Percentiles rank a stretch among this genome's conserved stretches.
Evolutionary conservation across 2,329 filamentous ascomycete genomes (phyloP).

Genomic region (Alternaria infectoria): DNA sequence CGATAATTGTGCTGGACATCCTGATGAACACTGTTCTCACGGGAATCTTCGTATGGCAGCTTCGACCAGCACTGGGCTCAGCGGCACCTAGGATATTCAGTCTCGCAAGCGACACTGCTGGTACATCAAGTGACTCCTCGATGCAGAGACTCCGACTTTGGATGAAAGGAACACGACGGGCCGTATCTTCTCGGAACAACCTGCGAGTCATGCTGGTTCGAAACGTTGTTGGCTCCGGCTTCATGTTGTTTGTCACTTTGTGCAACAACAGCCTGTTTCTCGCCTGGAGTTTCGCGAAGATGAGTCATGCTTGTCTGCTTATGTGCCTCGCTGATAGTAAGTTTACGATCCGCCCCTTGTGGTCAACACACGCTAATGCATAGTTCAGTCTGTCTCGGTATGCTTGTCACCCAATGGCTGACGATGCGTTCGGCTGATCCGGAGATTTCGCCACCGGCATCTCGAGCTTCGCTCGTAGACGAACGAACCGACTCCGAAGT

Average conservation of each 20-base stretch:
- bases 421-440: conserved; percentile 18
- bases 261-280: conserved; percentile 44
- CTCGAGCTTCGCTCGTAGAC: background rate
- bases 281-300: conserved; percentile 30
- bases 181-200: conserved; percentile 4
- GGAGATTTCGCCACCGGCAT: background rate
- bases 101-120: background rate
- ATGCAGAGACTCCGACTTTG: background rate
- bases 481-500: background rate
- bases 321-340: conserved; percentile 49
- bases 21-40: conserved; percentile 45
- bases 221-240: conserved; percentile 34
- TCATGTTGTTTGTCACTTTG: conserved; percentile 44
- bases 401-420: conserved; percentile 28
- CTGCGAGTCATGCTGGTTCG: conserved; percentile 31
- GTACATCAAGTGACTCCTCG: background rate
- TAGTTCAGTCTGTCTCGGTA: conserved; percentile 20
- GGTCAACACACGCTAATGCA: background rate
- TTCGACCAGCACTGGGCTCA: conserved; percentile 31
- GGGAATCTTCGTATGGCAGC: conserved; percentile 42
- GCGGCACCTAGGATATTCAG: background rate
- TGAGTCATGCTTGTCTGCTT: conserved; percentile 46
- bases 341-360: conserved; percentile 5
- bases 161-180: background rate
- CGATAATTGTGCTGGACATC: conserved; percentile 43